Conservation (phyloP, 163 green algal species). For the Volvox carteri region DNA sequence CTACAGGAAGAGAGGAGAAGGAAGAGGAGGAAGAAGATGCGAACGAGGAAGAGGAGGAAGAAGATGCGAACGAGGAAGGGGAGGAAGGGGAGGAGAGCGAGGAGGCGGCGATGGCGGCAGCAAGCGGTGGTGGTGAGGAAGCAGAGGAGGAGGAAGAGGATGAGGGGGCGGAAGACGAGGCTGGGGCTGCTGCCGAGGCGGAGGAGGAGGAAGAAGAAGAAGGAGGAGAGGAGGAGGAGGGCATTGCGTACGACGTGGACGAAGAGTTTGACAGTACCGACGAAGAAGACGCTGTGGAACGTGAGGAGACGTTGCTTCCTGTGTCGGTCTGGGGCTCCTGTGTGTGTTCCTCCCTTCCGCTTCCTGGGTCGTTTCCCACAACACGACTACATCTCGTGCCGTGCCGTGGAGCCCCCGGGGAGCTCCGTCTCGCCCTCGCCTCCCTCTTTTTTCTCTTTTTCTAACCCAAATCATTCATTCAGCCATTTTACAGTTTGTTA, state of each 20-base stretch:
- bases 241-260: slow-evolving; percentile 38
- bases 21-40: neutral
- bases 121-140: neutral
- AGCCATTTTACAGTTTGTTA: no score
- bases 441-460: no score
- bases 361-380: no score
- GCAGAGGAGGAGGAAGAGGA: neutral
- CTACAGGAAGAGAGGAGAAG: neutral
- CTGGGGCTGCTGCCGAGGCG: neutral
- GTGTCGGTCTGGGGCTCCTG: no score
- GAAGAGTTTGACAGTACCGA: slow-evolving; percentile 53
- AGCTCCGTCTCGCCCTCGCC: no score
- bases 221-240: neutral
- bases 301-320: no score
- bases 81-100: neutral
- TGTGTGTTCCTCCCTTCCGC: no score
- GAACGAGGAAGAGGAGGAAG: slow-evolving; percentile 2
- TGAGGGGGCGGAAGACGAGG: slow-evolving; percentile 1
- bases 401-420: no score
- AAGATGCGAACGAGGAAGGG: neutral
- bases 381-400: no score
- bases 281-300: slow-evolving; percentile 44
- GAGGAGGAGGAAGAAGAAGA: neutral
- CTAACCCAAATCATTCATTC: no score
- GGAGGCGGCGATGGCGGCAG: neutral